Percentiles rank a stretch among this genome's conserved stretches.
These are phyloP conservation scores for Smithsoniella earleae DNA, from an alignment of 163 green algal genomes.

Conservation along the genomic window DNA sequence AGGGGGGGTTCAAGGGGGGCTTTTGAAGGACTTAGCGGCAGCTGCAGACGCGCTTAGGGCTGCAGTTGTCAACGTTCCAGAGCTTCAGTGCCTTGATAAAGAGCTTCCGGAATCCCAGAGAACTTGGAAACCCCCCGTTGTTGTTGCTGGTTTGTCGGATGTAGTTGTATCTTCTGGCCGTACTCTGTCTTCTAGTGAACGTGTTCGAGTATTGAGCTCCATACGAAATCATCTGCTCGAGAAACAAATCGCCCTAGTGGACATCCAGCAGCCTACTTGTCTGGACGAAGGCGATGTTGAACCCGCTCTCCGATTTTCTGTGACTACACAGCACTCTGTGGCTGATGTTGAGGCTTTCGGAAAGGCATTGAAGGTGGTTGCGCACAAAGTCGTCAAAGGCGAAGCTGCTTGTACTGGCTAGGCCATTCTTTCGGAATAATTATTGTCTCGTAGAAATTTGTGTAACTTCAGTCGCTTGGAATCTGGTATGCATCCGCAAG, in stretches of 20 bases:
- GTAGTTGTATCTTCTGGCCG: too few relatives aligned
- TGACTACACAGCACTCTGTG: not conserved
- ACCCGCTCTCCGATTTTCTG: not conserved
- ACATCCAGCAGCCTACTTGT: not conserved
- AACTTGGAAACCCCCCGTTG: not conserved
- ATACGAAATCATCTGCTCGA: not conserved
- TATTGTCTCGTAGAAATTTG: too few relatives aligned
- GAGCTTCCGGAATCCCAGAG: not conserved
- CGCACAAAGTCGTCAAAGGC: not conserved
- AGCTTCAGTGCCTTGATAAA: not conserved
- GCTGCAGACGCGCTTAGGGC: not conserved
- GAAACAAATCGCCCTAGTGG: not conserved
- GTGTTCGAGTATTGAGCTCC: too few relatives aligned
- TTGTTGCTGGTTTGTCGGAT: not conserved
- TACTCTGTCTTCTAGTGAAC: too few relatives aligned
- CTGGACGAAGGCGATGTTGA: not conserved
- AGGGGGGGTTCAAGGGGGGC: not conserved
- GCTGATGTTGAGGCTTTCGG: not conserved
- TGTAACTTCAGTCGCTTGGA: too few relatives aligned
- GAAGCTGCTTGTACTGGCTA: too few relatives aligned
- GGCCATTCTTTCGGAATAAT: too few relatives aligned
- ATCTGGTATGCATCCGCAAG: too few relatives aligned
- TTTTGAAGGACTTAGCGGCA: not conserved
- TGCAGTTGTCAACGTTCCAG: not conserved
- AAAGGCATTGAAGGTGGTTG: not conserved